Evolutionary conservation across 2,329 filamentous ascomycete genomes (phyloP), one percentile per base, ranked within the genome.

Genomic region (Gaeumannomyces sp.): DNA sequence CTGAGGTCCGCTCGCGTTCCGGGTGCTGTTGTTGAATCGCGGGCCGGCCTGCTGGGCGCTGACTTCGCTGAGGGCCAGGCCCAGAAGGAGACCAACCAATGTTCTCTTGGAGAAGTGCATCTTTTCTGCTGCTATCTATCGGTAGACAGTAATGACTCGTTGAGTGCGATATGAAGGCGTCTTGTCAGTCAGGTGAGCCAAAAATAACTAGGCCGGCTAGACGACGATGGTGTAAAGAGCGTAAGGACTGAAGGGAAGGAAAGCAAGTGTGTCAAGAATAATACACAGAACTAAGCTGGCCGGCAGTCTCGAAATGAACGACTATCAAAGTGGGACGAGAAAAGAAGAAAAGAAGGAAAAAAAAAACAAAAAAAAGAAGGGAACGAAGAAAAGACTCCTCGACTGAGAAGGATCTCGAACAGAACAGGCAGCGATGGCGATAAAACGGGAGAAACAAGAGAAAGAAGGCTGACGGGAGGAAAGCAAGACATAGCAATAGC

Each of bases 281-380:
- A 31, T 60, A 60, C 31, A 31, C 59, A 60, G 13, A 60, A 35
- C 29, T 60, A 60, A 31, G 59, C 59, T 60, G 59, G 22, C 59
- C 59, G 28, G 59, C 59, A 60, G 59, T 60, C 59, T 60, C 59
- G 59, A 60, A 60, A 60, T 13, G 59, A 60, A 60, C 22, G 59
- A 60, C 59, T 60, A 35, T 60, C 59, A 61, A 62, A 35, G 25
- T 38, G 10, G 64, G 59, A 22, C 60, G n/a, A 59, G 35, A 28
- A 61, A 59, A n/a, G 60, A 62, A 61, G 31, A 33, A 33, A 62
- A 62, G 27, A 38, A 38, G 35, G 13, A 19, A 11, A 38, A 31
- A 57, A 28, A 27, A 31, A 31, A 58, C 53, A 7, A 25, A 8
- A 4, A 22, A 64, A 60, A 28, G 31, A 50, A 33, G 31, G 31